phyloP scores from a whole-genome alignment of 2,329 filamentous ascomycete genomes.

The Aspergillus fischeri region DNA sequence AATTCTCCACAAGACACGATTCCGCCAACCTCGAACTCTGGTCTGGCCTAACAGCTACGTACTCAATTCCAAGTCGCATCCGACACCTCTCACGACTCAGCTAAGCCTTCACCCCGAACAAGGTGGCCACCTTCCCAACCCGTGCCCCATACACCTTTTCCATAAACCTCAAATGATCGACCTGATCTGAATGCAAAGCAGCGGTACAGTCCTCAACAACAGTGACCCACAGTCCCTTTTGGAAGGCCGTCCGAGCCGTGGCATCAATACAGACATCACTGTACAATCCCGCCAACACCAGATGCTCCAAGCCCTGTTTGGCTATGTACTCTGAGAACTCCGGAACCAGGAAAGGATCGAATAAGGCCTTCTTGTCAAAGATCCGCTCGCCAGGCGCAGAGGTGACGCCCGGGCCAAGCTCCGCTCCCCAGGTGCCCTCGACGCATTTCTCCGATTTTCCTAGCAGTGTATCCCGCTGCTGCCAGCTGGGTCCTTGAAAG shows the following conservation, averaged over 20 bases:
- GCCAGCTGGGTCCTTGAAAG: neutral
- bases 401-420: neutral
- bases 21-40: no score
- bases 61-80: no score
- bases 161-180: neutral
- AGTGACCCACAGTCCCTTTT: constrained; percentile 2
- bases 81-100: neutral
- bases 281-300: neutral
- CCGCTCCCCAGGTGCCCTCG: neutral
- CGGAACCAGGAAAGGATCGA: neutral
- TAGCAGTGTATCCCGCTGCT: neutral
- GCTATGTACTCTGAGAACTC: neutral
- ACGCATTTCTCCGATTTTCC: neutral
- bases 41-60: no score
- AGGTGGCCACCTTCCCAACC: neutral
- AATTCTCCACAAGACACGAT: no score
- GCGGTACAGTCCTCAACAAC: constrained; percentile 1
- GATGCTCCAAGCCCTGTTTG: neutral
- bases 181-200: neutral
- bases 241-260: constrained; percentile 2
- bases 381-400: neutral
- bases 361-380: neutral
- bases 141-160: neutral
- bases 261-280: constrained; percentile 3
- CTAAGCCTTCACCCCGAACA: neutral